Evolutionary conservation across 169 alveolate genomes (phyloP), one percentile per base, ranked within the genome.

Genomic region (Plasmodium vinckei): DNA sequence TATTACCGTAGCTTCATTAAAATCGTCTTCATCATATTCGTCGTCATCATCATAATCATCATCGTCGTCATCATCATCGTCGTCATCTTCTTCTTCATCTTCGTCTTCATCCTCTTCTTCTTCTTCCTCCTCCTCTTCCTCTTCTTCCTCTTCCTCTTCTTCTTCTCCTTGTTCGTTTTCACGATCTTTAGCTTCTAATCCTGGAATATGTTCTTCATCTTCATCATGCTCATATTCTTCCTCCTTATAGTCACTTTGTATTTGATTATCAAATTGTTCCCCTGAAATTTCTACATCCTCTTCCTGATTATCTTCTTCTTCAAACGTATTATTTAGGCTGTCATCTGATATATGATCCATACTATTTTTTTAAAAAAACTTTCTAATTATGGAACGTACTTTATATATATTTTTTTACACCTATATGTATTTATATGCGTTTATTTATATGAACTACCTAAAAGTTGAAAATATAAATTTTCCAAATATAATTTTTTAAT

Each of bases 1-100:
- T 53, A 9, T 75, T 75, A 75, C 88, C 68, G 88, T 75, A 23
- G 88, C 88, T 33, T 75, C 88, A 19, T 75, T 75, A n/a, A 75
- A 75, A 69, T 75, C 88, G 21, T 75, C 88, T 57, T 75, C 88
- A 57, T 75, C 88, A 75, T 75, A 75, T 21, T 75, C 88, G 64
- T 75, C 88, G 25, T 75, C 88, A 21, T 75, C 73, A 63, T 75
- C 42, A 47, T 75, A 73, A 61, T 75, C 88, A 17, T 75, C 88
- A 44, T 75, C 88, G 2, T 75, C 75, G 7, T 75, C 88, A 3
- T 75, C 88, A 12, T 75, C 88, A 13, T 75, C 88, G 9, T 75
- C 88, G 25, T 75, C 88, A 10, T 75, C 88, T 0, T 75, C 88
- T 1, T 75, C 88, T 0, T 75, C 88, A 0, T 75, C 88, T 0